These are phyloP conservation scores for Hypoxylon sp. DNA, from an alignment of 2,329 filamentous ascomycete species.

Conservation along the genomic window DNA sequence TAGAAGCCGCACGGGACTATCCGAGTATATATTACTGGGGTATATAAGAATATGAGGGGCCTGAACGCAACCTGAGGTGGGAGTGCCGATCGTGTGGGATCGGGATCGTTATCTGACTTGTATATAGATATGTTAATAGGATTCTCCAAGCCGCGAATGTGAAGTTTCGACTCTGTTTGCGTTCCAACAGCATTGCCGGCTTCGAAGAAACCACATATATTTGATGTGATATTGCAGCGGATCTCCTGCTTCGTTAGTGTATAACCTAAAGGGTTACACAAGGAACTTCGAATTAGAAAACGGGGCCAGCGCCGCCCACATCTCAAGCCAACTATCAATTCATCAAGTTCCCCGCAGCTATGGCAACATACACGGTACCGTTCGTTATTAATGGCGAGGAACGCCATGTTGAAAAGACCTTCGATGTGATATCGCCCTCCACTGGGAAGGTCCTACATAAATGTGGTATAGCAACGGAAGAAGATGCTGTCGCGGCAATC, in stretches of 20 bases:
- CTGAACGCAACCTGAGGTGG: constrained; percentile 31
- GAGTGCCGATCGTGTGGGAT: constrained; percentile 5
- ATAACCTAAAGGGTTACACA: constrained; percentile 21
- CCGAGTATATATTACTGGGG: constrained; percentile 17
- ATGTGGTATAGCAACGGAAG: constrained; percentile 68
- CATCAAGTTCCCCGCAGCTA: constrained; percentile 35
- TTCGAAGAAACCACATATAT: constrained; percentile 20
- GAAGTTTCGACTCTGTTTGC: constrained; percentile 9
- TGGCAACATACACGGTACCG: constrained; percentile 55
- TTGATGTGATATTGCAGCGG: constrained; percentile 6
- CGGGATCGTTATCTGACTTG: background rate
- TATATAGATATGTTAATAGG: constrained; percentile 5
- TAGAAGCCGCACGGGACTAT: constrained; percentile 3
- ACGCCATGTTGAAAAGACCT: constrained; percentile 63
- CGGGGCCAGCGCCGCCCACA: constrained; percentile 16
- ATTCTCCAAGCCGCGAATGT: constrained; percentile 4
- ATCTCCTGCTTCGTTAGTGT: constrained; percentile 24
- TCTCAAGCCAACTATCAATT: constrained; percentile 5
- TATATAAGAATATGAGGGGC: constrained; percentile 36
- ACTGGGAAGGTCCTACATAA: constrained; percentile 67
- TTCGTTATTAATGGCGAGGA: constrained; percentile 64
- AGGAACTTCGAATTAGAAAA: constrained; percentile 18
- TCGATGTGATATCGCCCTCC: constrained; percentile 70
- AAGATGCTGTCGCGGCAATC: constrained; percentile 66
- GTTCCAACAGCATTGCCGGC: constrained; percentile 14